A percentile compares a stretch with the other conserved stretches of the same genome.
phyloP scores from a whole-genome alignment of 441 rosid species.

The Codiaeum variegatum region DNA sequence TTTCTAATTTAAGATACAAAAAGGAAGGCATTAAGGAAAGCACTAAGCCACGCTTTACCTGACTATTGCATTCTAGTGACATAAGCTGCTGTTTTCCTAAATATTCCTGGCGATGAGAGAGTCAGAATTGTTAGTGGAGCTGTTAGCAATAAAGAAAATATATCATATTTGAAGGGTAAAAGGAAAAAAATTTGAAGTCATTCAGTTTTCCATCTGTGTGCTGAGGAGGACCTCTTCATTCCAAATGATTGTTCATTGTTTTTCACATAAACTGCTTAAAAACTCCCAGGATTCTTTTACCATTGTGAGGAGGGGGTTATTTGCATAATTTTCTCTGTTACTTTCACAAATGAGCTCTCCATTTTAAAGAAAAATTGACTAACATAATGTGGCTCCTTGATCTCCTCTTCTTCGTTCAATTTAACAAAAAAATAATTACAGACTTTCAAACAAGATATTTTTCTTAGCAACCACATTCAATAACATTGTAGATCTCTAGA shows the following conservation, averaged over 20 bases:
- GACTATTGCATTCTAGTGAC: conserved; percentile 45
- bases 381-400: not conserved
- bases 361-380: not conserved
- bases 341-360: not conserved
- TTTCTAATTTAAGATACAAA: conserved; percentile 5
- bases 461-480: not conserved
- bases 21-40: conserved; percentile 18
- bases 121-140: not conserved
- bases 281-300: not conserved
- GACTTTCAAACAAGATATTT: not conserved
- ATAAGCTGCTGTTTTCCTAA: conserved; percentile 54
- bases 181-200: conserved; percentile 6
- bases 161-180: not conserved
- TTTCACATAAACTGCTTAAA: not conserved
- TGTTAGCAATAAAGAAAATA: not conserved
- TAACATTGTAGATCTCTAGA: not conserved
- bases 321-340: not conserved
- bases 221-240: not conserved
- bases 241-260: not conserved
- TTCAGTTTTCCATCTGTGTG: conserved; percentile 15
- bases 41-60: conserved; percentile 41
- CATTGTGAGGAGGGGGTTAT: not conserved
- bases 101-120: conserved; percentile 48
- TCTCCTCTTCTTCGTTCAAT: not conserved
- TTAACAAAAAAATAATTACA: not conserved